A percentile compares a stretch with the other conserved stretches of the same genome.
phyloP scores from a whole-genome alignment of 129 eudicot genomes.

The Pseudognaphalium luteoalbum region DNA sequence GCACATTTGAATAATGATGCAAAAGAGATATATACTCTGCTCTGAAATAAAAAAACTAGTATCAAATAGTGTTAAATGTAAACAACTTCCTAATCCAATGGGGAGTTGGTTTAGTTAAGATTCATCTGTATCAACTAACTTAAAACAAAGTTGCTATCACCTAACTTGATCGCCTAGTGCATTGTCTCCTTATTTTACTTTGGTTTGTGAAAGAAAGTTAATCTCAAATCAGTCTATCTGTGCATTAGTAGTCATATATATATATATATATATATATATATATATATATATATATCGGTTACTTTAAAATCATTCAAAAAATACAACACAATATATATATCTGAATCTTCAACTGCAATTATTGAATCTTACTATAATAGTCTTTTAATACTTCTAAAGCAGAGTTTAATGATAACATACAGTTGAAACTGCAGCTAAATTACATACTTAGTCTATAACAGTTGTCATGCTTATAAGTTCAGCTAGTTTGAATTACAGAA shows the following conservation, averaged over 20 bases:
- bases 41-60: too few relatives aligned
- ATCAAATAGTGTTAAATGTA: too few relatives aligned
- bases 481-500: not conserved
- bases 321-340: not conserved
- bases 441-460: not conserved
- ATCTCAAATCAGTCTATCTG: not conserved
- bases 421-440: not conserved
- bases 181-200: too few relatives aligned
- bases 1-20: too few relatives aligned
- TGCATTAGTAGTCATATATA: not conserved
- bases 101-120: too few relatives aligned
- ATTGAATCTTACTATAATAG: not conserved
- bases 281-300: not conserved
- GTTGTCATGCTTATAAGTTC: not conserved
- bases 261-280: too few relatives aligned
- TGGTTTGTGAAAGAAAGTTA: not conserved
- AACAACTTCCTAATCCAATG: too few relatives aligned
- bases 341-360: not conserved
- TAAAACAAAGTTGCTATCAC: too few relatives aligned
- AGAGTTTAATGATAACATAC: not conserved
- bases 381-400: too few relatives aligned
- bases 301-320: not conserved
- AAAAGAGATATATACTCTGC: too few relatives aligned
- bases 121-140: too few relatives aligned
- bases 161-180: too few relatives aligned